These are phyloP conservation scores for Cladobotryum mycophilum DNA, from an alignment of 2,329 filamentous ascomycete genomes.

Conservation along the genomic window DNA sequence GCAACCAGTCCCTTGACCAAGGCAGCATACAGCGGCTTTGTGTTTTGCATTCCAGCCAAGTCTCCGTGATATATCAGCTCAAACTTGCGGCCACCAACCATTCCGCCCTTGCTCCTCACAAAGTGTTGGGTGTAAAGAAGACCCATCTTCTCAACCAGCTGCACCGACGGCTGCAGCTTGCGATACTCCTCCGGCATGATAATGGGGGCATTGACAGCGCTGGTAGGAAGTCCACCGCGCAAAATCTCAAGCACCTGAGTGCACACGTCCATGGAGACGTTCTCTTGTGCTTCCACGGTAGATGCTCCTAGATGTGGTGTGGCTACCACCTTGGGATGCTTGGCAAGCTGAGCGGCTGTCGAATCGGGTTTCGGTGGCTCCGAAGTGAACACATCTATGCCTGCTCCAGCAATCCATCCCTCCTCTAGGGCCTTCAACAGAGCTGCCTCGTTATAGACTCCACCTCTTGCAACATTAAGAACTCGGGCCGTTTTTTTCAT, in stretches of 20 bases:
- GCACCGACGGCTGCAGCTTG: conserved; percentile 70
- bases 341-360: conserved; percentile 55
- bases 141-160: conserved; percentile 73
- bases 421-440: conserved; percentile 63
- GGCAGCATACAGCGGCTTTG: conserved; percentile 71
- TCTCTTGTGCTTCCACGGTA: conserved; percentile 77
- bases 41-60: conserved; percentile 64
- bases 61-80: conserved; percentile 74
- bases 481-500: conserved; percentile 73
- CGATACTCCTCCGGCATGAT: conserved; percentile 76
- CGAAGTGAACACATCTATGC: conserved; percentile 71
- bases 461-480: conserved; percentile 73
- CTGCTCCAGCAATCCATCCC: conserved; percentile 68
- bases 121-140: conserved; percentile 74
- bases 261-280: conserved; percentile 77
- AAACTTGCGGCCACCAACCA: conserved; percentile 59
- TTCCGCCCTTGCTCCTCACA: conserved; percentile 34
- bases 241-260: conserved; percentile 72
- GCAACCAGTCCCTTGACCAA: conserved; percentile 70
- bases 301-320: conserved; percentile 77
- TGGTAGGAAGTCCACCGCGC: conserved; percentile 64
- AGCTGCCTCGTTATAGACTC: conserved; percentile 72
- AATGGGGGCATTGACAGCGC: conserved; percentile 73
- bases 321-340: conserved; percentile 65
- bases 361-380: conserved; percentile 57